These are phyloP conservation scores for Nitzschia putrida DNA, from an alignment of 108 stramenopile species.

Conservation along the genomic window DNA sequence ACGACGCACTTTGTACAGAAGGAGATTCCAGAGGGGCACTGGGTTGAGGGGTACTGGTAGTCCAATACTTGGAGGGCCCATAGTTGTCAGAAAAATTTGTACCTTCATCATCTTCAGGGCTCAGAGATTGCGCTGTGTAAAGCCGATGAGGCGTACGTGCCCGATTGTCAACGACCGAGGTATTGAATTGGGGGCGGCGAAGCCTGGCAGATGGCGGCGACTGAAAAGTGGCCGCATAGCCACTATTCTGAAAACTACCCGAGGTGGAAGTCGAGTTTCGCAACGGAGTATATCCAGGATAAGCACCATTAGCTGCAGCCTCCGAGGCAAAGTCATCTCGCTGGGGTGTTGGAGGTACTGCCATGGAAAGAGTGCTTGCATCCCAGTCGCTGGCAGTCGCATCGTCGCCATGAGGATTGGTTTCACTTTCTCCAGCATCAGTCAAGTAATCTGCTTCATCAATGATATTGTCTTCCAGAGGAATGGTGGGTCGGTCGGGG, in stretches of 20 bases:
- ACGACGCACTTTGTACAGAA: neutral
- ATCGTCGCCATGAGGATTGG: constrained; percentile 8
- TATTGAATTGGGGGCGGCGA: constrained; percentile 8
- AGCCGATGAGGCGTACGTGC: constrained; percentile 17
- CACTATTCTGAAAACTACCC: neutral
- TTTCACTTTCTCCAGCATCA: neutral
- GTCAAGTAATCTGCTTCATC: constrained; percentile 13
- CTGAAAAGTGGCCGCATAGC: neutral
- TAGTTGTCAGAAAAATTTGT: constrained; percentile 13
- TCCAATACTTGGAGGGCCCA: constrained; percentile 11
- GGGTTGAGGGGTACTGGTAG: neutral
- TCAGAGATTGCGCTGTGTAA: neutral
- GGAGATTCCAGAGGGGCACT: constrained; percentile 6
- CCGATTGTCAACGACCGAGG: constrained; percentile 22
- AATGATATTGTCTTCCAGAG: constrained; percentile 18
- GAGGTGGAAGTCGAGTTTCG: neutral
- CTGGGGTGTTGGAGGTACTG: neutral
- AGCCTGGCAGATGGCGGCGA: constrained; percentile 7
- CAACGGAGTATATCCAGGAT: constrained; percentile 14
- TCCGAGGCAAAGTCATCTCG: constrained; percentile 1
- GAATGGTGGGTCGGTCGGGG: constrained; percentile 11
- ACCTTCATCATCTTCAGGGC: constrained; percentile 2
- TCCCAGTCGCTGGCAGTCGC: constrained; percentile 18
- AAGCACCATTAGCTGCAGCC: neutral
- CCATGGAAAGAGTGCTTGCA: constrained; percentile 13